Percentiles rank a stretch among this genome's conserved stretches.
Evolutionary conservation across 345 rosid species (phyloP).

Genomic region (Lepidium africanum): DNA sequence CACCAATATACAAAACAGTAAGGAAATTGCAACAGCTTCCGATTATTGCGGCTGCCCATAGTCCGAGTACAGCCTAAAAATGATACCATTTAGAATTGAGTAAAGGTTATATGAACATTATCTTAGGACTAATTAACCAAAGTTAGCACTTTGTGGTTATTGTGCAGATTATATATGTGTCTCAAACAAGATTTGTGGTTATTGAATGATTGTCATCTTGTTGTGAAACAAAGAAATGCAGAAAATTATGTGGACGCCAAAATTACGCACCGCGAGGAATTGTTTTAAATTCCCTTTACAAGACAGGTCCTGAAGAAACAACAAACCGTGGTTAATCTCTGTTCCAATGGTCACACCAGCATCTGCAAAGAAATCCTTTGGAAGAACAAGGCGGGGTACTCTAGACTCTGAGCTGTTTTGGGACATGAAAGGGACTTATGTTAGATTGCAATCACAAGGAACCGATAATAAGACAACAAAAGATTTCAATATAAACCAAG

Average conservation of each 20-base stretch:
- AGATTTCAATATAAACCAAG: not conserved
- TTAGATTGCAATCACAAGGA: slow-evolving; percentile 10
- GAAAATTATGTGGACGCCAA: not conserved
- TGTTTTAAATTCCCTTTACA: slow-evolving; percentile 70
- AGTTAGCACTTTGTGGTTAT: not conserved
- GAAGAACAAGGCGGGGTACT: slow-evolving; percentile 75
- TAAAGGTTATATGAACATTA: not conserved
- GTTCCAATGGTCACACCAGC: slow-evolving; percentile 52
- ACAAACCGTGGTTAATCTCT: slow-evolving; percentile 59
- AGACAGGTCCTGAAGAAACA: slow-evolving; percentile 73
- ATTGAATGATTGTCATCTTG: not conserved
- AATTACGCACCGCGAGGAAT: slow-evolving; percentile 51
- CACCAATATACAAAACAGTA: slow-evolving; percentile 85
- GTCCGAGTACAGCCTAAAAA: slow-evolving; percentile 53
- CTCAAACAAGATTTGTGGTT: not conserved
- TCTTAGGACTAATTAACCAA: not conserved
- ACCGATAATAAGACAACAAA: not conserved
- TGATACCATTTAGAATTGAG: not conserved
- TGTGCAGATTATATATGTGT: not conserved
- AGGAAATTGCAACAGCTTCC: slow-evolving; percentile 96
- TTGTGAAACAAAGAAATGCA: not conserved
- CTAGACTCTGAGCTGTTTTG: slow-evolving; percentile 49
- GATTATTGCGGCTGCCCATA: slow-evolving; percentile 72
- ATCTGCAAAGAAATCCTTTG: slow-evolving; percentile 64
- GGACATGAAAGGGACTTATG: not conserved